Conservation (phyloP, 257 asterid species). For the Plantago ovata region DNA sequence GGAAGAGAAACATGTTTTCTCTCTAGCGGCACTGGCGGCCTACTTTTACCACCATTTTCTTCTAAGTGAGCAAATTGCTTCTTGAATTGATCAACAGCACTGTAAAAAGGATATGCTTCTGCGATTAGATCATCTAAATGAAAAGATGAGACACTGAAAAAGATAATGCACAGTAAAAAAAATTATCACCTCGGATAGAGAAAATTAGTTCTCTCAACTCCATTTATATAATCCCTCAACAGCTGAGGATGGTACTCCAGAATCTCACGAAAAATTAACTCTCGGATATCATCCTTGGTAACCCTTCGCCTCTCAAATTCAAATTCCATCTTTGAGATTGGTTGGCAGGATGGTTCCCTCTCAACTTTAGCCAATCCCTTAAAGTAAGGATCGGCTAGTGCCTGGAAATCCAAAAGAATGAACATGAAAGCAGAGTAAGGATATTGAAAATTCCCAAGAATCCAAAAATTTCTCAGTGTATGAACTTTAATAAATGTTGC, state of each 20-base stretch:
- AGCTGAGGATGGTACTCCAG: conserved; percentile 90
- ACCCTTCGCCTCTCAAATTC: conserved; percentile 82
- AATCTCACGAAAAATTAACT: conserved; percentile 76
- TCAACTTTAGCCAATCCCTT: conserved; percentile 81
- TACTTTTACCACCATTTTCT: conserved; percentile 66
- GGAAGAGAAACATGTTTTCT: conserved; percentile 90
- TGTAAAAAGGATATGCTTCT: conserved; percentile 20
- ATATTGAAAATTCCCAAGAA: not conserved
- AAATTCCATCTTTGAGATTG: conserved; percentile 88
- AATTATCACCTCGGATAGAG: conserved; percentile 74
- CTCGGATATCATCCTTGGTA: conserved; percentile 84
- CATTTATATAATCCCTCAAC: conserved; percentile 75
- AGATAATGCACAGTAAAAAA: conserved; percentile 2
- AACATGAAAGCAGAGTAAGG: not conserved
- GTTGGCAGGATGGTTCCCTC: conserved; percentile 90
- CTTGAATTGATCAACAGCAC: conserved; percentile 83
- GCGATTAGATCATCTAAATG: not conserved
- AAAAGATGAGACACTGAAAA: not conserved
- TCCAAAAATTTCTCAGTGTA: not conserved
- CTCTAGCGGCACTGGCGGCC: conserved; percentile 67
- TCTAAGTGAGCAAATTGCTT: conserved; percentile 85
- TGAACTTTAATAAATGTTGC: not conserved
- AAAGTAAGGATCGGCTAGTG: conserved; percentile 88
- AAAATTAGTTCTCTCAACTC: conserved; percentile 68
- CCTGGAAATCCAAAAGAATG: conserved; percentile 34